Conservation (phyloP, 2,329 filamentous ascomycete genomes). For the Diaporthe sp. region DNA sequence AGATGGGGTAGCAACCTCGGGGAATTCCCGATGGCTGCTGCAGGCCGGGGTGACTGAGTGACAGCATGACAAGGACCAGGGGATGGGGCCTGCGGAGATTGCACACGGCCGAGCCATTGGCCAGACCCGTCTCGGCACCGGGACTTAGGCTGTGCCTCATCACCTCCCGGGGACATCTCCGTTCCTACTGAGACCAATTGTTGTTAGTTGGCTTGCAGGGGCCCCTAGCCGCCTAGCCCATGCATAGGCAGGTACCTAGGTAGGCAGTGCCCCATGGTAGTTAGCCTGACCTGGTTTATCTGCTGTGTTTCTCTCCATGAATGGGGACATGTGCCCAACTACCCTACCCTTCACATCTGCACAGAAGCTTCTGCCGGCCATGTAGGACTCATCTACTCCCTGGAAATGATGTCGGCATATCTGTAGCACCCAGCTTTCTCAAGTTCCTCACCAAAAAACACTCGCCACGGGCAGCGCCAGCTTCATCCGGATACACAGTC, state of each 20-base stretch:
- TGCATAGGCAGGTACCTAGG: not conserved
- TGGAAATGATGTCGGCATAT: not conserved
- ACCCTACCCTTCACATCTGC: not conserved
- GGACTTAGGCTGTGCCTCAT: slow-evolving; percentile 7
- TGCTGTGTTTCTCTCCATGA: not conserved
- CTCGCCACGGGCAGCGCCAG: not conserved
- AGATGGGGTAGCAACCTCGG: not conserved
- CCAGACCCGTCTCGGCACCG: slow-evolving; percentile 20
- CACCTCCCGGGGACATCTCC: slow-evolving; percentile 2
- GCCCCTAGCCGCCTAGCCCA: not conserved
- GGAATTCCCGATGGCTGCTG: not conserved
- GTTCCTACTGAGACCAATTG: not conserved
- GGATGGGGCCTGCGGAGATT: not conserved
- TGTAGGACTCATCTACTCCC: not conserved
- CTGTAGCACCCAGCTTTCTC: not conserved
- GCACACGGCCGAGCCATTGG: slow-evolving; percentile 22
- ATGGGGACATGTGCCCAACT: not conserved
- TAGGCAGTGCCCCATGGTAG: not conserved
- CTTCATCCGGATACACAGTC: not conserved
- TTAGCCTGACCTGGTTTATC: not conserved
- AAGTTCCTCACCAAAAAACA: not conserved
- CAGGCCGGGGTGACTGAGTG: not conserved
- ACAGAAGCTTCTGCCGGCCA: not conserved
- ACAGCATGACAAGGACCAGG: not conserved
- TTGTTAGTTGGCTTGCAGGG: not conserved